phyloP scores from a whole-genome alignment of 2,329 filamentous ascomycete species.

The Claviceps spartinae region DNA sequence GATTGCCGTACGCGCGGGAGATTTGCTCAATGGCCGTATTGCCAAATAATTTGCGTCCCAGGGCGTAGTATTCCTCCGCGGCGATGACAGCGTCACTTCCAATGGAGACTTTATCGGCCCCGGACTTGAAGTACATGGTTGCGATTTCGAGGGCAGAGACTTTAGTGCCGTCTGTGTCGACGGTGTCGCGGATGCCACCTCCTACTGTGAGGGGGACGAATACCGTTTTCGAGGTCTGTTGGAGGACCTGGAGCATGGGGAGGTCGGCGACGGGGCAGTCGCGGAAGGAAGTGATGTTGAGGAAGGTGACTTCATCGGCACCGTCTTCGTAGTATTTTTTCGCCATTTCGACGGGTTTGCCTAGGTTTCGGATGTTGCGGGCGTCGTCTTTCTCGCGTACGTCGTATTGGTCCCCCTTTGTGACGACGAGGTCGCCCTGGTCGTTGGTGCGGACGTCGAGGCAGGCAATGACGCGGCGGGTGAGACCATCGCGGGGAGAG shows the following conservation, averaged over 20 bases:
- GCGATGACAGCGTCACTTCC: constrained; percentile 88
- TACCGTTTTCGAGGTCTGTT: constrained; percentile 74
- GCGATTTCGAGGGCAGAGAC: constrained; percentile 89
- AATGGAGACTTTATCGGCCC: constrained; percentile 95
- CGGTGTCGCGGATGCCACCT: constrained; percentile 85
- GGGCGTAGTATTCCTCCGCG: constrained; percentile 77
- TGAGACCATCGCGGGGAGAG: constrained; percentile 52
- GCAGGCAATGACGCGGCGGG: constrained; percentile 87
- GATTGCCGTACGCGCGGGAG: constrained; percentile 82
- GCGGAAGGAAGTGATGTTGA: constrained; percentile 97
- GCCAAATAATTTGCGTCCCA: constrained; percentile 55
- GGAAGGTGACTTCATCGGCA: constrained; percentile 90
- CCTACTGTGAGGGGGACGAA: constrained; percentile 95
- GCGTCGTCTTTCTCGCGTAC: constrained; percentile 71
- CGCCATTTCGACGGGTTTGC: constrained; percentile 93
- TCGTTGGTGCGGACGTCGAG: constrained; percentile 94
- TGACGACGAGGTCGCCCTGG: constrained; percentile 86
- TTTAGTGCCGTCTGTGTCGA: constrained; percentile 73
- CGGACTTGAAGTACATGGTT: constrained; percentile 92
- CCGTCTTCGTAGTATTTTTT: constrained; percentile 90
- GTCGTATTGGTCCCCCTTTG: constrained; percentile 97
- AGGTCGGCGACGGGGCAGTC: constrained; percentile 86
- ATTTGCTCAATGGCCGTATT: constrained; percentile 93
- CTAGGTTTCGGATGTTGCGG: constrained; percentile 70
- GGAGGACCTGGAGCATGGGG: constrained; percentile 90